Conservation (phyloP, 106 monocot species). For the Dactylorhiza incarnata region DNA sequence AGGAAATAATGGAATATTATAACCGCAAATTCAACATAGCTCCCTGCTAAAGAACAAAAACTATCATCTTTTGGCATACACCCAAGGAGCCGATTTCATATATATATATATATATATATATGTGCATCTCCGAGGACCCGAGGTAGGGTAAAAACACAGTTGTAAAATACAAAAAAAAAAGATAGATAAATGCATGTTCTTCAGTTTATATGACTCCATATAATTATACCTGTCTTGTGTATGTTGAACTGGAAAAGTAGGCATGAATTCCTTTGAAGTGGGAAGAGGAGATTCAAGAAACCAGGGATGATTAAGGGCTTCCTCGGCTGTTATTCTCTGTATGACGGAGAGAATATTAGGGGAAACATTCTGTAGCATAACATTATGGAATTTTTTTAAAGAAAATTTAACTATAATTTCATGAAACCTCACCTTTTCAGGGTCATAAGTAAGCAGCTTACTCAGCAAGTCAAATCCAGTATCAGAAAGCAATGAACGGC, state of each 20-base stretch:
- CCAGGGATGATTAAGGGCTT: slow-evolving; percentile 61
- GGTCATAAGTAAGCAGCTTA: slow-evolving; percentile 69
- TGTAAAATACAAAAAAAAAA: neutral
- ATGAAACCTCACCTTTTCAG: slow-evolving; percentile 50
- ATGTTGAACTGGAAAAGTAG: slow-evolving; percentile 68
- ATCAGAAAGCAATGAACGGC: slow-evolving; percentile 54
- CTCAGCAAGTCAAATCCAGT: slow-evolving; percentile 72
- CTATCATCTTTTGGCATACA: slow-evolving; percentile 30
- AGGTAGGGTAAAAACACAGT: neutral
- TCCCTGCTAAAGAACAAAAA: slow-evolving; percentile 53
- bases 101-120: slow-evolving; percentile 25
- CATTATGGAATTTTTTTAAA: neutral
- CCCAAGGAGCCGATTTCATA: slow-evolving; percentile 32
- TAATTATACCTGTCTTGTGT: slow-evolving; percentile 50
- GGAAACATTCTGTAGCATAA: neutral
- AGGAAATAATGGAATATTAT: neutral
- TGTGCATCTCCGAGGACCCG: too few relatives aligned
- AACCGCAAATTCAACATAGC: neutral
- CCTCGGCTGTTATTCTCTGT: slow-evolving; percentile 67
- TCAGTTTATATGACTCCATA: neutral
- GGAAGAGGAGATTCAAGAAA: slow-evolving; percentile 70
- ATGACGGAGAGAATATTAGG: slow-evolving; percentile 6
- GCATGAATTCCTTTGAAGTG: slow-evolving; percentile 82
- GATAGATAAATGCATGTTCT: neutral
- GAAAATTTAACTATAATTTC: neutral